Conservation (phyloP, 805 yeast genomes). For the Brettanomyces naardenensis region DNA sequence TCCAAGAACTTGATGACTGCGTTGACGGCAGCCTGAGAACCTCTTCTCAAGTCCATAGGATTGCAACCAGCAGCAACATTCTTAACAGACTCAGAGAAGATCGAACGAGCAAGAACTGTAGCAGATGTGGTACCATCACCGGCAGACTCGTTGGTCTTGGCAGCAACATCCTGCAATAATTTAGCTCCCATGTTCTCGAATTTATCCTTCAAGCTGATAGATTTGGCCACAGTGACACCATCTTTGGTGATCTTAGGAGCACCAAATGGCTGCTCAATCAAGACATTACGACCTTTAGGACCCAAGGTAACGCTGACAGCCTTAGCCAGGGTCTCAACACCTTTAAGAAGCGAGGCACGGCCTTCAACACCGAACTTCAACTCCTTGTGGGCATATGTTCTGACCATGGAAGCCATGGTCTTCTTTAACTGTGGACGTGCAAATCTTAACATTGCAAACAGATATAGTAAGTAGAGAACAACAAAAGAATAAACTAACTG, state of each 20-base stretch:
- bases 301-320: constrained; percentile 97
- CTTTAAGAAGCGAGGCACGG: constrained; percentile 86
- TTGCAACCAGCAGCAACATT: constrained; percentile 98
- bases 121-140: constrained; percentile 99
- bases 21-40: constrained; percentile 94
- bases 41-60: constrained; percentile 97
- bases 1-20: constrained; percentile 82
- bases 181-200: constrained; percentile 97
- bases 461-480: too few species aligned
- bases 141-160: constrained; percentile 94
- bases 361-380: constrained; percentile 96
- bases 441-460: constrained; percentile 37
- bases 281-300: constrained; percentile 95
- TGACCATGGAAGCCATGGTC: constrained; percentile 34
- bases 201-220: constrained; percentile 75
- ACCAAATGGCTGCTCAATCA: constrained; percentile 94
- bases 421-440: constrained; percentile 36
- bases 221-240: constrained; percentile 94
- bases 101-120: constrained; percentile 91
- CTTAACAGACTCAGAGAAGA: constrained; percentile 90
- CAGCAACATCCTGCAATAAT: constrained; percentile 91
- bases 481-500: too few species aligned
- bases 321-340: constrained; percentile 91
- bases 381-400: constrained; percentile 73
- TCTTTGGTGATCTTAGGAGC: constrained; percentile 98